Percentiles rank a stretch among this genome's conserved stretches.
These are phyloP conservation scores for Macrolepiota dolichaula DNA, from an alignment of 768 basidiomycete species.

Conservation along the genomic window DNA sequence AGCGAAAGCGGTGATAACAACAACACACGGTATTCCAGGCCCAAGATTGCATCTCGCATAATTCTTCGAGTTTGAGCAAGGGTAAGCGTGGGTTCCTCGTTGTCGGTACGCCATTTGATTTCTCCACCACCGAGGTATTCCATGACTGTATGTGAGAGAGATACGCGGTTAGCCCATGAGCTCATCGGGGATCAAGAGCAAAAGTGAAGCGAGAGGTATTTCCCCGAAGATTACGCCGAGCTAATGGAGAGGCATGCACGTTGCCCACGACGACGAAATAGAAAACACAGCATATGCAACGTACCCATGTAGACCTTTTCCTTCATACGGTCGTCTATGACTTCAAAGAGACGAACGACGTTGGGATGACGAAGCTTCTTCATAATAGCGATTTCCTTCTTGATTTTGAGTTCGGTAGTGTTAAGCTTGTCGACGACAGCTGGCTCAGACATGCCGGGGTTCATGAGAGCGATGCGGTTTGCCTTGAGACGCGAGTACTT, in stretches of 20 bases:
- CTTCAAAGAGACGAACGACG: slow-evolving; percentile 86
- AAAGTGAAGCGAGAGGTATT: neutral
- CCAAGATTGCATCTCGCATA: slow-evolving; percentile 89
- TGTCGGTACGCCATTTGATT: slow-evolving; percentile 77
- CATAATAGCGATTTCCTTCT: slow-evolving; percentile 97
- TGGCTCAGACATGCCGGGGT: slow-evolving; percentile 38
- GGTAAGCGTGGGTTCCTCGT: slow-evolving; percentile 70
- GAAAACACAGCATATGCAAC: slow-evolving; percentile 26
- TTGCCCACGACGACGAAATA: neutral
- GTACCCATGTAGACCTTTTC: slow-evolving; percentile 93
- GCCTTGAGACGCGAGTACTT: slow-evolving; percentile 34
- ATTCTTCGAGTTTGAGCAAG: slow-evolving; percentile 83
- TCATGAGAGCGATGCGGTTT: slow-evolving; percentile 36
- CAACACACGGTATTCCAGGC: slow-evolving; percentile 88
- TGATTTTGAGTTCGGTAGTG: slow-evolving; percentile 79
- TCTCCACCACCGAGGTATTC: slow-evolving; percentile 96
- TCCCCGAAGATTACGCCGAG: slow-evolving; percentile 5
- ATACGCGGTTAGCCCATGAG: slow-evolving; percentile 11
- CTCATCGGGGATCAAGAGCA: slow-evolving; percentile 3
- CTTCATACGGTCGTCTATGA: slow-evolving; percentile 88
- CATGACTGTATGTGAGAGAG: slow-evolving; percentile 71
- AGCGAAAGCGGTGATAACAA: slow-evolving; percentile 12
- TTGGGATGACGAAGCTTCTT: slow-evolving; percentile 92
- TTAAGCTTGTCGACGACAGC: slow-evolving; percentile 64
- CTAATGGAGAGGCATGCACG: neutral